A percentile compares a stretch with the other conserved stretches of the same genome.
These are phyloP conservation scores for Alternaria sp. DNA, from an alignment of 2,329 filamentous ascomycete species.

Conservation along the genomic window DNA sequence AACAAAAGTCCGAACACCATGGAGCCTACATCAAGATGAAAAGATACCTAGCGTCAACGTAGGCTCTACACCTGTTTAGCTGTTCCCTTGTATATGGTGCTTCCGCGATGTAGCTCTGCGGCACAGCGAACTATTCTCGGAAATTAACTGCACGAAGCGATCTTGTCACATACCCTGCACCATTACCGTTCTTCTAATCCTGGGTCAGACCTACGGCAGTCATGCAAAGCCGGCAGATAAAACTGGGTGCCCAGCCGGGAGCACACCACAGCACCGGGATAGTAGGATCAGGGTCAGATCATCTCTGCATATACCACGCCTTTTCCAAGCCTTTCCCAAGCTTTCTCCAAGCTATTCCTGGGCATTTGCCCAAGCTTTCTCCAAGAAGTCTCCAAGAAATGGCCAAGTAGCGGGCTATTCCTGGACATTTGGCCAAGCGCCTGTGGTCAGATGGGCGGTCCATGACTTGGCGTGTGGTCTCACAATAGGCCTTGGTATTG, in stretches of 20 bases:
- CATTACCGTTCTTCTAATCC: neutral
- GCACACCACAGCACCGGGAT: constrained; percentile 9
- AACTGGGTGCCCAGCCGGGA: neutral
- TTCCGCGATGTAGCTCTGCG: neutral
- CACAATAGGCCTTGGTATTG: neutral
- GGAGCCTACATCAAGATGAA: neutral
- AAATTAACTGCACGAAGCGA: neutral
- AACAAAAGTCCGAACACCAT: neutral
- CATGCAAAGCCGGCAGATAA: neutral
- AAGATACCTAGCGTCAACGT: neutral
- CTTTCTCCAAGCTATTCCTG: neutral
- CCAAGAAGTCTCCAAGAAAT: neutral
- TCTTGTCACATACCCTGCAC: neutral
- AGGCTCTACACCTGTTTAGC: neutral
- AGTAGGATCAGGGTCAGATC: constrained; percentile 5
- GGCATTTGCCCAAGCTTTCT: neutral
- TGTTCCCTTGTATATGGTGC: neutral
- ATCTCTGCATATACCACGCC: constrained; percentile 14
- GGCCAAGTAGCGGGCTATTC: neutral
- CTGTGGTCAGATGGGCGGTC: neutral
- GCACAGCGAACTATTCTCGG: neutral
- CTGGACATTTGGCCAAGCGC: neutral
- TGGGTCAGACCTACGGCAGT: neutral
- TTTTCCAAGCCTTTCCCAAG: neutral
- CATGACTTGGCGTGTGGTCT: neutral